Percentiles rank a stretch among this genome's conserved stretches.
phyloP scores from a whole-genome alignment of 768 basidiomycete genomes.

The Amanita molliuscula region DNA sequence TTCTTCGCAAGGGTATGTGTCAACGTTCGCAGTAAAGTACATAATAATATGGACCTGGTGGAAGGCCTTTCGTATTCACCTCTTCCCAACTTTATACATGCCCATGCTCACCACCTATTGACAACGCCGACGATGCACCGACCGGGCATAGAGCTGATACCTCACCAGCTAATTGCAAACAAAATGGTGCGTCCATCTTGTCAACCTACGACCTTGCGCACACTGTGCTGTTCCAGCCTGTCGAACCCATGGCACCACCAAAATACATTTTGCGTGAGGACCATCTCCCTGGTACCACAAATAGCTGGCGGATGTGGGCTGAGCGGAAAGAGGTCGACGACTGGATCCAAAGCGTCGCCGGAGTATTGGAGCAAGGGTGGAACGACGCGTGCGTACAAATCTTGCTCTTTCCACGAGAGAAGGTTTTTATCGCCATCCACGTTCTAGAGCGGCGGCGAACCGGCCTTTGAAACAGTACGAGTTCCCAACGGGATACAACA shows the following conservation, averaged over 20 bases:
- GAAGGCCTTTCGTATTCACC: constrained; percentile 71
- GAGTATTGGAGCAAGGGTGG: constrained; percentile 81
- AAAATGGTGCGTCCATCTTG: constrained; percentile 40
- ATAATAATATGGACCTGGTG: constrained; percentile 1
- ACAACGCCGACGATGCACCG: constrained; percentile 37
- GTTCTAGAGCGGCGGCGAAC: constrained; percentile 41
- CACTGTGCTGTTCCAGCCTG: constrained; percentile 36
- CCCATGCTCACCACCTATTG: constrained; percentile 65
- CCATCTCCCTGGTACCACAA: constrained; percentile 59
- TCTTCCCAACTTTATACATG: constrained; percentile 72
- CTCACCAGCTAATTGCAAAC: constrained; percentile 86
- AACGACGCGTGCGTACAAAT: constrained; percentile 63
- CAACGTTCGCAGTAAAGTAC: background rate
- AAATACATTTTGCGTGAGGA: constrained; percentile 69
- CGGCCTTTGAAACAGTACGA: constrained; percentile 71
- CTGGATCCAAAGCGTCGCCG: constrained; percentile 85
- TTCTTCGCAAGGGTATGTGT: constrained; percentile 77
- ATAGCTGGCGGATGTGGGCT: constrained; percentile 75
- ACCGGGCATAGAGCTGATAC: constrained; percentile 54
- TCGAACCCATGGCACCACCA: constrained; percentile 58
- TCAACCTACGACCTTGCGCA: background rate
- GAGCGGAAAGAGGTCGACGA: constrained; percentile 81
- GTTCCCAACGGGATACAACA: constrained; percentile 90
- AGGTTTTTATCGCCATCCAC: background rate
- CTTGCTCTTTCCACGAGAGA: background rate